Evolutionary conservation across 1,284 basidiomycete species (phyloP).

Genomic region (Rhodotorula sp.): DNA sequence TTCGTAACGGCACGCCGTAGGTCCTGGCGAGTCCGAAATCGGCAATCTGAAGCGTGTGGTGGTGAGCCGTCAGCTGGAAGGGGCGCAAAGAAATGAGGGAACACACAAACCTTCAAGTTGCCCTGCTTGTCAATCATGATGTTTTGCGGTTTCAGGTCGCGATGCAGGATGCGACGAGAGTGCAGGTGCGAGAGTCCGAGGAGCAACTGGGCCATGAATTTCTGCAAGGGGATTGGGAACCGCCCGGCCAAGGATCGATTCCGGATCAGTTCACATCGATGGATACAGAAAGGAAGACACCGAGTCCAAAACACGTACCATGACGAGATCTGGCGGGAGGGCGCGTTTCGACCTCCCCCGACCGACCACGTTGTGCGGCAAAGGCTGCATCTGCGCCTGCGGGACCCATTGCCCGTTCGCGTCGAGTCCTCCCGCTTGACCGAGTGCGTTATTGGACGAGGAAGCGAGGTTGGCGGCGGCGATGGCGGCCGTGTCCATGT

Average conservation of each 20-base stretch:
- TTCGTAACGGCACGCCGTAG: slow-evolving; percentile 95
- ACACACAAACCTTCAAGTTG: slow-evolving; percentile 65
- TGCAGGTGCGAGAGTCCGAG: slow-evolving; percentile 93
- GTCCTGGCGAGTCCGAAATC: slow-evolving; percentile 96
- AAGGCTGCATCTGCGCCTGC: neutral
- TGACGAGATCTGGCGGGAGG: slow-evolving; percentile 30
- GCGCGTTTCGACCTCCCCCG: slow-evolving; percentile 29
- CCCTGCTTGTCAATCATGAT: slow-evolving; percentile 85
- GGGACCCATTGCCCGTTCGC: slow-evolving; percentile 6
- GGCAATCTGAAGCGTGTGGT: slow-evolving; percentile 57
- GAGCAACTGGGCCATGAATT: slow-evolving; percentile 83
- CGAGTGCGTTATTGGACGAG: neutral
- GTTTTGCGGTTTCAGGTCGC: slow-evolving; percentile 97
- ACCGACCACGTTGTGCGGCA: slow-evolving; percentile 42
- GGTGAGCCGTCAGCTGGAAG: too few species aligned
- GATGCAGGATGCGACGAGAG: slow-evolving; percentile 90
- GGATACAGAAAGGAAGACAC: neutral
- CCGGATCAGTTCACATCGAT: neutral
- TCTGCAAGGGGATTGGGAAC: slow-evolving; percentile 50
- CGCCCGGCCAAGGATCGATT: neutral
- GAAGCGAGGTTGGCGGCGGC: slow-evolving; percentile 7
- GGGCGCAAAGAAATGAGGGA: too few species aligned
- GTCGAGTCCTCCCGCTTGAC: neutral
- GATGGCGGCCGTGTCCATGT: slow-evolving; percentile 69
- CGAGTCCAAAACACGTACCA: slow-evolving; percentile 13